These are phyloP conservation scores for Eremothecium gossypii DNA, from an alignment of 1,139 yeast genomes.

Conservation along the genomic window DNA sequence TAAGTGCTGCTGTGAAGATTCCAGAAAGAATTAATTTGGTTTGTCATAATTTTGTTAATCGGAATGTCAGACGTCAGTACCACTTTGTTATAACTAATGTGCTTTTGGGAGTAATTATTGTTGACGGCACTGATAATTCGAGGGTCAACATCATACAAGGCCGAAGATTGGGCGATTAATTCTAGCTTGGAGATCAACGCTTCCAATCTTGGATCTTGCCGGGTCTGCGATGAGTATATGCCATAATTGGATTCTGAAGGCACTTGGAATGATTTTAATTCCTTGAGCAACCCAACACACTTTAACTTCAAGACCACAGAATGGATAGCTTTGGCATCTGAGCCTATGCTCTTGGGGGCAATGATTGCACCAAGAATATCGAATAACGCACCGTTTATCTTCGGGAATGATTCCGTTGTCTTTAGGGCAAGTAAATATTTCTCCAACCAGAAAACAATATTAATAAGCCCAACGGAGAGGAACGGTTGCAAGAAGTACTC, in stretches of 20 bases:
- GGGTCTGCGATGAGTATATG: constrained; percentile 26
- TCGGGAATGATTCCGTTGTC: constrained; percentile 14
- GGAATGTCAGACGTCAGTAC: constrained; percentile 24
- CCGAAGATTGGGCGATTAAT: constrained; percentile 19
- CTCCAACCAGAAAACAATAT: constrained; percentile 26
- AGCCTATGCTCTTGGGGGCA: constrained; percentile 23
- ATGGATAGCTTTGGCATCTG: constrained; percentile 26
- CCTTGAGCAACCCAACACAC: constrained; percentile 20
- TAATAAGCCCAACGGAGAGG: constrained; percentile 25
- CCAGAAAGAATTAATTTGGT: constrained; percentile 30
- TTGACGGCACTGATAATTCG: constrained; percentile 17
- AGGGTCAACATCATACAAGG: constrained; percentile 25
- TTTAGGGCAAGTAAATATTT: constrained; percentile 20
- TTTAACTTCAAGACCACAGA: constrained; percentile 23
- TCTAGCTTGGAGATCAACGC: constrained; percentile 20
- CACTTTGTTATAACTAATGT: constrained; percentile 20
- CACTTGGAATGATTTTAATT: constrained; percentile 18
- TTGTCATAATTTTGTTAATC: constrained; percentile 26
- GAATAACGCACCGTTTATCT: constrained; percentile 19
- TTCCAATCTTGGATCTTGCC: constrained; percentile 22
- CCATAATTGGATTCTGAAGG: constrained; percentile 23
- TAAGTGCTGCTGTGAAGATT: constrained; percentile 30
- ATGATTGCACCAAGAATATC: constrained; percentile 20
- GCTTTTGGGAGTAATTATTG: constrained; percentile 22
- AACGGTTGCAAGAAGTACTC: constrained; percentile 61